These are phyloP conservation scores for Rhodotorula glutinis DNA, from an alignment of 1,284 basidiomycete species.

Conservation along the genomic window DNA sequence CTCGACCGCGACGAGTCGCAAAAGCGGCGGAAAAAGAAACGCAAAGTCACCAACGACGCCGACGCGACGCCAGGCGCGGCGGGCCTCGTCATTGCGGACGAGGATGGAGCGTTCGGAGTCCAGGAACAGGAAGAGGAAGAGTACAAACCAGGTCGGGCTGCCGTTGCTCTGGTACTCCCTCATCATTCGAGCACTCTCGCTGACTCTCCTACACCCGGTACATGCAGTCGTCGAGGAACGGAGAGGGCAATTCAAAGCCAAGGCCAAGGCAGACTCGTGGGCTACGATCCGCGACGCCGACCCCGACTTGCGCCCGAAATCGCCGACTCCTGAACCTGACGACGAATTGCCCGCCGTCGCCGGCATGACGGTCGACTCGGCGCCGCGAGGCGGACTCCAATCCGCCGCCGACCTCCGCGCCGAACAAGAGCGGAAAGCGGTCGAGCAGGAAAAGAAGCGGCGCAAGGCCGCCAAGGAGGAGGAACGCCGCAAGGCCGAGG, in stretches of 20 bases:
- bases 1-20: slow-evolving; percentile 56
- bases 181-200: too few species aligned
- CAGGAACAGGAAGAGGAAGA: slow-evolving; percentile 48
- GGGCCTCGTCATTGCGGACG: slow-evolving; percentile 48
- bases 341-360: slow-evolving; percentile 43
- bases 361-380: slow-evolving; percentile 22
- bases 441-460: slow-evolving; percentile 47
- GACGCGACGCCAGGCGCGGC: slow-evolving; percentile 22
- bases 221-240: slow-evolving; percentile 33
- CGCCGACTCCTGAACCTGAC: slow-evolving; percentile 30
- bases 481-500: slow-evolving; percentile 44
- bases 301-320: slow-evolving; percentile 1
- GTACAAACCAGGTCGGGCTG: slow-evolving; percentile 48
- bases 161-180: slow-evolving; percentile 23
- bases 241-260: slow-evolving; percentile 36
- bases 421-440: slow-evolving; percentile 50
- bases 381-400: slow-evolving; percentile 66
- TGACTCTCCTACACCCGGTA: background rate
- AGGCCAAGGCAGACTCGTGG: slow-evolving; percentile 26
- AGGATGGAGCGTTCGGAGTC: slow-evolving; percentile 45
- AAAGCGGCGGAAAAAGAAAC: slow-evolving; percentile 61
- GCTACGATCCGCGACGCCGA: slow-evolving; percentile 32
- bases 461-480: slow-evolving; percentile 51
- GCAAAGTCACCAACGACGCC: slow-evolving; percentile 54
- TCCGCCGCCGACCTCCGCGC: slow-evolving; percentile 56